Evolutionary conservation across 371 early-diverging fungal species (phyloP), one percentile per base, ranked within the genome.

Genomic region (Batkoa obscura): DNA sequence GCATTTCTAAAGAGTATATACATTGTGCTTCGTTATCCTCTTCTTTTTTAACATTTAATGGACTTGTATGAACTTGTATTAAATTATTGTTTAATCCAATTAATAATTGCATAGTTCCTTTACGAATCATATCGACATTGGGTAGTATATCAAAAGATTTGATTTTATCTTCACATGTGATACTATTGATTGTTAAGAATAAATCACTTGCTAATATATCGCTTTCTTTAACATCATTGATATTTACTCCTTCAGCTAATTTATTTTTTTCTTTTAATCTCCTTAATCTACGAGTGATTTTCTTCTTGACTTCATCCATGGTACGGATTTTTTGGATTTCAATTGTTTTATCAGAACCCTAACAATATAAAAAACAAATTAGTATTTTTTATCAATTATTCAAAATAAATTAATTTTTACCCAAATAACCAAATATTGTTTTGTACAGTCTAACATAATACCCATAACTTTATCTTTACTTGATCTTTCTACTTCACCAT

Each of bases 281-380:
- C 72, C 82, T 84, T 69, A 75, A 72, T 55, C 88, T 75, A 58
- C 94, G 81, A 23, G 75, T 74, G 59, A 86, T 68, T 70, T 84
- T 86, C 65, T 86, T 89, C 46, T 76, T 76, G 46, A 91, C 73
- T 53, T 87, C 84, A 15, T 83, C 83, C 33, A 74, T 72, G 1
- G 80, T 73, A 33, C 84, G 79, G 47, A 87, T 65, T 55, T 78
- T 75, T 67, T 77, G 91, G 37, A 96, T 58, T 64, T 96, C 93
- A 0, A 92, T 73, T 12, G 78, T 67, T 55, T 80, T 80, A 60
- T 90, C 94, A 1, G 78, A 71, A 3, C 83, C 80, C 59, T 88
- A 83, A 13, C 82, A 81, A 47, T 78, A 89, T 35, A 93, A 59
- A 64, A 75, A 84, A 52, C 17, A 15, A 47, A 47, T 23, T 23